Evolutionary conservation across 139 green algal genomes (phyloP), one percentile per base, ranked within the genome.

Genomic region (Zygnema circumcarinatum): DNA sequence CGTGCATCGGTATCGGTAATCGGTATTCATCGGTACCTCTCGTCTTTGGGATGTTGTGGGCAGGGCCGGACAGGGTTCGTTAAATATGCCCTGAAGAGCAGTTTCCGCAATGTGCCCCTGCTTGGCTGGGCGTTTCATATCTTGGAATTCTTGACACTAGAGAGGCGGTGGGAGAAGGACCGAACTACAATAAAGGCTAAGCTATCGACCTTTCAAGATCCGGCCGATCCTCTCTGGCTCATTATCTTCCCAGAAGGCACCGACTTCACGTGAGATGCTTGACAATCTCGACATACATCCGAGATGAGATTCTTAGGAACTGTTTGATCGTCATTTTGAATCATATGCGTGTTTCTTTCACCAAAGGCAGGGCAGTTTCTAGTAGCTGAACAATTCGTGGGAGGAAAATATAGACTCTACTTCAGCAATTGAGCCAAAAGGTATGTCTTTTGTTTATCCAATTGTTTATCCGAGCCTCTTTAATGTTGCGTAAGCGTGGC

Each of bases 81-180:
- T 2, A 89, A 89, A 25, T 89, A 89, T 40, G 79, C 36, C 35
- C n/a, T 89, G 32, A 89, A 89, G 79, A 82, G 11, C 32, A 47
- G 3, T n/a, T 56, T 89, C n/a, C 76, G 84, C 29, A 90, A 79
- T 33, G 79, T 36, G 20, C 84, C 84, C 21, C 2, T 89, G 3
- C 87, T 89, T 76, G 84, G 84, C 2, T 89, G 84, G 84, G 84
- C 36, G 11, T 89, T 89, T 39, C 84, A 89, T n/a, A 32, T 81
- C 2, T 3, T 88, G 31, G 84, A 89, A 79, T 89, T 80, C 22
- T 40, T 89, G 7, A 21, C 87, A n/a, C 78, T 89, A 2, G 84
- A 89, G 2, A 36, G 84, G 7, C 85, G 87, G 78, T 89, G 84
- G 84, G 84, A 89, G 21, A 31, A 53, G 31, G 84, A 89, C 35